Evolutionary conservation across 176 grass and related monocot genomes (phyloP).

Genomic region (Cenchrus fungigraminus): DNA sequence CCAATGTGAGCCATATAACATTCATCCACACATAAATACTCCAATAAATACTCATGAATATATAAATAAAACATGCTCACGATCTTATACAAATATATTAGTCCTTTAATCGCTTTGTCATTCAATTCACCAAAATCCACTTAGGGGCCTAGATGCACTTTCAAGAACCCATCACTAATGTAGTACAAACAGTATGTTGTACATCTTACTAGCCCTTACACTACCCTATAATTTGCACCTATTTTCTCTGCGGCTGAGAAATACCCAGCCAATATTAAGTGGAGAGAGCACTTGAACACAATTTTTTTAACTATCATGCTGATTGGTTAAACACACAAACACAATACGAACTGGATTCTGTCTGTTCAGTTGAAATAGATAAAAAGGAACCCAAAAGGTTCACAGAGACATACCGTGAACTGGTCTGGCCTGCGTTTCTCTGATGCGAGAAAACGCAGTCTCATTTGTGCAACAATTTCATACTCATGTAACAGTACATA

Average conservation of each 20-base stretch:
- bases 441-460: constrained; percentile 85
- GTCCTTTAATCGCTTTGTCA: too few relatives aligned
- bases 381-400: constrained; percentile 30
- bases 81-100: too few relatives aligned
- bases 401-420: constrained; percentile 74
- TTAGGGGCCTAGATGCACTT: too few relatives aligned
- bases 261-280: not conserved
- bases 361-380: constrained; percentile 34
- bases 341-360: constrained; percentile 1
- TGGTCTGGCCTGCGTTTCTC: constrained; percentile 94
- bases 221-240: not conserved
- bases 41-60: too few relatives aligned
- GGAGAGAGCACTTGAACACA: not conserved
- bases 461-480: constrained; percentile 82
- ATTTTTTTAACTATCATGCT: not conserved
- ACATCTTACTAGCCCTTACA: not conserved
- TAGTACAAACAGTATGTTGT: not conserved
- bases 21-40: too few relatives aligned
- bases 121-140: too few relatives aligned
- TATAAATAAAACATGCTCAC: too few relatives aligned
- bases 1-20: too few relatives aligned
- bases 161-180: not conserved
- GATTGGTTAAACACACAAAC: constrained; percentile 20
- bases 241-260: not conserved
- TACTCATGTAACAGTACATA: constrained; percentile 89